These are phyloP conservation scores for Fusarium temperatum DNA, from an alignment of 2,329 filamentous ascomycete species.

Conservation along the genomic window DNA sequence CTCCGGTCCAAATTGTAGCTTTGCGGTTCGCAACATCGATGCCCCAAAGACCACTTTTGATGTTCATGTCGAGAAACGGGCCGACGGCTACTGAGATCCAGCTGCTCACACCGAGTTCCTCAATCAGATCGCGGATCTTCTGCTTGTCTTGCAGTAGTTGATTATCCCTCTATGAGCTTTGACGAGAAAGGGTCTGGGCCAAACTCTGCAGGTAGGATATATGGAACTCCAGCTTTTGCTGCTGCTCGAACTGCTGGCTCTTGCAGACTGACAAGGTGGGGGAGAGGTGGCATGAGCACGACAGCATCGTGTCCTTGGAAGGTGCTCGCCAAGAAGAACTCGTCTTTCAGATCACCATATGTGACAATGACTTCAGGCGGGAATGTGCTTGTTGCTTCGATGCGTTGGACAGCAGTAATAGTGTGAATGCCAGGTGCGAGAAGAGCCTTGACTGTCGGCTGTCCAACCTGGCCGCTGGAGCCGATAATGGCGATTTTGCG, in stretches of 20 bases:
- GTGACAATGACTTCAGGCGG: not conserved
- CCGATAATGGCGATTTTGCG: conserved; percentile 12
- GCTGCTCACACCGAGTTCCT: conserved; percentile 17
- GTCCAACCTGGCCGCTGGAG: conserved; percentile 7
- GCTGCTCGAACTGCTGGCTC: conserved; percentile 21
- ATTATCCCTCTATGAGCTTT: conserved; percentile 5
- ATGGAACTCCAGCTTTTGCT: not conserved
- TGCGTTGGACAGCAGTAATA: conserved; percentile 14
- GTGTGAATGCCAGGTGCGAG: not conserved
- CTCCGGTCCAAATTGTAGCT: conserved; percentile 2
- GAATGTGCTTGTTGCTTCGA: conserved; percentile 8
- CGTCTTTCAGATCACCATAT: conserved; percentile 4
- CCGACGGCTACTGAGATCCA: conserved; percentile 22
- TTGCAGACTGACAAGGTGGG: conserved; percentile 14
- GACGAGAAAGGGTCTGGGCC: conserved; percentile 16
- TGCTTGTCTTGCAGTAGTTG: conserved; percentile 17
- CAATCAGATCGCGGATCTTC: conserved; percentile 4
- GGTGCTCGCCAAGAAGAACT: not conserved
- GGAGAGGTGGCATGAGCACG: conserved; percentile 14
- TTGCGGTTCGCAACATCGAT: conserved; percentile 3
- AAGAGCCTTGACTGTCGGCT: not conserved
- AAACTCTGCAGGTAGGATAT: conserved; percentile 13
- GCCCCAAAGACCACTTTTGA: conserved; percentile 14
- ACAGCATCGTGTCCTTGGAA: conserved; percentile 16
- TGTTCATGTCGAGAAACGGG: conserved; percentile 4